Base-by-base conservation (phyloP, 495 filamentous ascomycete genomes). In the Aspergillus conjunctus region DNA sequence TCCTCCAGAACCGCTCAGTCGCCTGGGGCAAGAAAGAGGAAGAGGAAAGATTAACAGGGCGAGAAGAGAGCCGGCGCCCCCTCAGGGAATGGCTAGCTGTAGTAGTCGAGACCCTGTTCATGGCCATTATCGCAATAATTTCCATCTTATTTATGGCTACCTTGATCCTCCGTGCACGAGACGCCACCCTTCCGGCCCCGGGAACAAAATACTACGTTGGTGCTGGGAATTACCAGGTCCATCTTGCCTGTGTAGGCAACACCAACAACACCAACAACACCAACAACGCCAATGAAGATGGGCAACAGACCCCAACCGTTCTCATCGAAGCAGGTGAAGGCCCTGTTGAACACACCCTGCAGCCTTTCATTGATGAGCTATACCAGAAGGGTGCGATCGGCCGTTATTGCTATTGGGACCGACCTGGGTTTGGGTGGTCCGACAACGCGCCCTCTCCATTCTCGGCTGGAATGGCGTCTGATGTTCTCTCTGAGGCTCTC, bases 351-450 rank as follows among this genome's bases (percentile, higher is more conserved):
- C 76, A 85, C 66, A 69, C 68, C 17, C 74, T 97, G 51, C 87
- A 89, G 73, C 84, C 86, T 32, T 88, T 95, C 73, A 74, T 83
- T 17, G 75, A 82, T 59, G 77, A 83, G 60, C 83, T 87, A 0
- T 81, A 89, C 59, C 74, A 79, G 34, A 90, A 91, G 57, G 88
- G 91, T 26, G 87, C 85, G 30, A 94, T 98, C 60, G 70, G 74
- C 51, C 87, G 93, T 48, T 98, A 94, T 74, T 98, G 94, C 78
- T 97, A 96, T 73, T 95, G 90, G 76, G 94, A 98, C 67, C 89
- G 94, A 20, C 94, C 94, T 1, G 94, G 94, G 1, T 77, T 92
- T 52, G 92, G 81, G 37, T 97, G 89, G 86, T 94, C 91, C 49
- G 94, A 98, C 74, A 92, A 92, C 62, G 93, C 94, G 0, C 94